Evolutionary conservation across 371 early-diverging fungal genomes (phyloP).

Genomic region (Mucor saturninus): DNA sequence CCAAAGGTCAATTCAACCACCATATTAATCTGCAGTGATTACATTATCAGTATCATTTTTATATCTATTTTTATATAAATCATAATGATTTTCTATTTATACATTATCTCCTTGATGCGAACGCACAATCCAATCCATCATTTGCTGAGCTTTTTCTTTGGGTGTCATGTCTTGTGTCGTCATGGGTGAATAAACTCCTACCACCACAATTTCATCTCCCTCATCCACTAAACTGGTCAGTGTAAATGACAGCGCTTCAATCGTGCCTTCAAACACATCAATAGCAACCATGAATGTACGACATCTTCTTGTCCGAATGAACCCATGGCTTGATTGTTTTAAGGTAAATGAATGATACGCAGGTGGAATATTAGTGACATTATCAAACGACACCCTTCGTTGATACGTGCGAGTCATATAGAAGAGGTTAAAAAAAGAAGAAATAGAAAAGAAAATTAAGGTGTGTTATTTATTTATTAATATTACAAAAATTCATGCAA

Average conservation of each 20-base stretch:
- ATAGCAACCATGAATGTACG: constrained; percentile 33
- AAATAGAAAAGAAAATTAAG: not conserved
- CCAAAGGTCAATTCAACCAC: constrained; percentile 22
- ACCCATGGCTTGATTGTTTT: constrained; percentile 25
- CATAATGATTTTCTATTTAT: not conserved
- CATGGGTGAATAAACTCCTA: constrained; percentile 12
- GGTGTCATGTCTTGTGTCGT: not conserved
- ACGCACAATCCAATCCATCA: constrained; percentile 17
- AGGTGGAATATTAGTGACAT: constrained; percentile 14
- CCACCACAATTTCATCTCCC: constrained; percentile 20
- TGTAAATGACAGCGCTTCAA: constrained; percentile 24
- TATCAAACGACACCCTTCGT: constrained; percentile 40
- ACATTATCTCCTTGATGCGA: constrained; percentile 23
- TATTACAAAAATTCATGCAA: no score
- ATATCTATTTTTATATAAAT: not conserved
- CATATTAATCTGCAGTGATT: constrained; percentile 15
- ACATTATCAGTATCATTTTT: not conserved
- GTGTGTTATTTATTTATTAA: not conserved
- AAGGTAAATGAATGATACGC: constrained; percentile 26
- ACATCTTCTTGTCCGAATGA: constrained; percentile 21
- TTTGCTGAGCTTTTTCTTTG: constrained; percentile 19
- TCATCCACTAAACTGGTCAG: constrained; percentile 23
- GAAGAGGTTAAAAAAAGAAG: not conserved
- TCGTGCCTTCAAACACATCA: constrained; percentile 22
- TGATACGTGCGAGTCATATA: constrained; percentile 5